Evolutionary conservation across 2,329 filamentous ascomycete species (phyloP), one percentile per base, ranked within the genome.

Genomic region (Alternaria gaisen): DNA sequence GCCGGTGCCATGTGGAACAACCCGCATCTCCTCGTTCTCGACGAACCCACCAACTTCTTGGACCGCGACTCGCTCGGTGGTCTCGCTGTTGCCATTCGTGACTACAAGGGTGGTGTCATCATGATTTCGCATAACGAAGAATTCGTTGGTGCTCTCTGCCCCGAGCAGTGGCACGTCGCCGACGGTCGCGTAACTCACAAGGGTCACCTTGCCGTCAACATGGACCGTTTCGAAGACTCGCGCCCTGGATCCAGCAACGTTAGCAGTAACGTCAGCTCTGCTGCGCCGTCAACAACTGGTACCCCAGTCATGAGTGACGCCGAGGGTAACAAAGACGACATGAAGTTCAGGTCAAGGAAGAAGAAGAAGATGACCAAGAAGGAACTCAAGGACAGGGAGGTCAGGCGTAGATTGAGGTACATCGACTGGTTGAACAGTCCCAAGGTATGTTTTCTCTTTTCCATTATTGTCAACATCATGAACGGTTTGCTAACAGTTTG

Each of bases 71-170:
- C 94, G 16, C 90, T 99, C 18, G 96, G 95, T 76, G 95, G 94
- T 80, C 87, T 99, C 56, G 94, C 95, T n/a, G 93, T 97, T 41
- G 95, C 95, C 68, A 98, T 99, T 74, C 92, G 94, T 70, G 95
- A 98, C 77, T 99, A 96, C 88, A 96, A 93, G 84, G 95, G 95
- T 69, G 95, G 95, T 80, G 95, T 99, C 2, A 94, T 99, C 67
- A 97, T 99, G 90, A 99, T 99, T 81, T 97, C 94, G 64, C 95
- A 99, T 83, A 98, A 99, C 87, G 94, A 98, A 77, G 95, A 99
- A 80, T 99, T 99, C 74, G 94, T 99, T 53, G 94, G 94, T 61
- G 94, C 94, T 3, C 88, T 99, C 11, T 95, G 95, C 81, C 92
- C 91, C 4, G 96, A 99, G 83, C 94, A 98, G 81, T 97, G 95